A percentile compares a stretch with the other conserved stretches of the same genome.
Evolutionary conservation across 1,139 yeast species (phyloP).

Genomic region (Suhomyces anneliseae): DNA sequence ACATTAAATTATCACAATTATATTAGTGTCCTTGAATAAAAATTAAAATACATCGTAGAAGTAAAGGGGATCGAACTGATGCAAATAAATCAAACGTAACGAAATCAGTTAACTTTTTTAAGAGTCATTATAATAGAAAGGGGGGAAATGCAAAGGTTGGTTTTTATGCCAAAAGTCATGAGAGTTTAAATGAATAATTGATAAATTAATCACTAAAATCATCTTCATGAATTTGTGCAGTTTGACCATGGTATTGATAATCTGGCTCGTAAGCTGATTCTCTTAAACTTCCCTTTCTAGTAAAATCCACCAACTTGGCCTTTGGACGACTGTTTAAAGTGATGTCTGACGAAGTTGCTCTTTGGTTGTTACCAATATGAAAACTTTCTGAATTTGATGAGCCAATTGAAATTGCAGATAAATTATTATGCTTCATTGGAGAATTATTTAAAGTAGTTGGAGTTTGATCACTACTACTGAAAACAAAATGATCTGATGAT

Average conservation of each 20-base stretch:
- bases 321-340: conserved; percentile 15
- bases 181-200: conserved; percentile 1
- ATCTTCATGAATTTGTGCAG: conserved; percentile 38
- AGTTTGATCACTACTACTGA: conserved; percentile 10
- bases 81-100: conserved; percentile 3
- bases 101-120: conserved; percentile 1
- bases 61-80: conserved; percentile 8
- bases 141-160: neutral
- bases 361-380: conserved; percentile 10
- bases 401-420: conserved; percentile 22
- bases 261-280: conserved; percentile 39
- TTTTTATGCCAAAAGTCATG: neutral
- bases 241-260: conserved; percentile 29
- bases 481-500: conserved; percentile 16
- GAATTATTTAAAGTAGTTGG: conserved; percentile 12
- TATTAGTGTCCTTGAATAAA: neutral
- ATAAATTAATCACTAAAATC: conserved; percentile 35
- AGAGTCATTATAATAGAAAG: neutral
- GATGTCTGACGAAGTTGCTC: conserved; percentile 7
- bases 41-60: conserved; percentile 8
- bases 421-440: conserved; percentile 16
- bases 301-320: conserved; percentile 55
- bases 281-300: conserved; percentile 48
- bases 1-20: neutral
- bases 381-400: conserved; percentile 10